These are phyloP conservation scores for Pythium grandisporangium DNA, from an alignment of 352 stramenopile genomes.

Conservation along the genomic window DNA sequence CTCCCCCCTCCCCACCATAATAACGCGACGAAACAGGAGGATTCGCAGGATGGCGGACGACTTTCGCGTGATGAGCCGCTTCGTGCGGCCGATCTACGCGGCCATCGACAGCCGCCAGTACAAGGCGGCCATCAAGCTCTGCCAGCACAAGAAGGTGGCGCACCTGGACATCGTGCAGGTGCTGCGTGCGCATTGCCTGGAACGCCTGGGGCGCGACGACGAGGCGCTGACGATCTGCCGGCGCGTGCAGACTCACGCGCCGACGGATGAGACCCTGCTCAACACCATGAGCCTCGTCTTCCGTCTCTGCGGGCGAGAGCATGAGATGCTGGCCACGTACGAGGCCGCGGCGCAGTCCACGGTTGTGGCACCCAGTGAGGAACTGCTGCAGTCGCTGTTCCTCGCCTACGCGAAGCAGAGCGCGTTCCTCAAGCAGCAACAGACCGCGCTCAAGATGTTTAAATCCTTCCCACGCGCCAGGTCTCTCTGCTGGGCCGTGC, in stretches of 20 bases:
- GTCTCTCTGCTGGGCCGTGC: conserved; percentile 74
- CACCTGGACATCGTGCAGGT: conserved; percentile 73
- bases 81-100: conserved; percentile 80
- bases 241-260: conserved; percentile 42
- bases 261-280: conserved; percentile 75
- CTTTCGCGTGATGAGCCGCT: conserved; percentile 52
- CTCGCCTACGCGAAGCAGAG: conserved; percentile 48
- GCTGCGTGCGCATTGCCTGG: conserved; percentile 79
- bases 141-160: conserved; percentile 69
- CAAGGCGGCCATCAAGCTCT: conserved; percentile 76
- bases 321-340: conserved; percentile 75
- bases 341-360: conserved; percentile 51
- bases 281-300: conserved; percentile 84
- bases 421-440: conserved; percentile 80
- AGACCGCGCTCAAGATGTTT: conserved; percentile 83
- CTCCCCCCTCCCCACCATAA: no score
- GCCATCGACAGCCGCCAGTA: conserved; percentile 77
- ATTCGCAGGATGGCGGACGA: conserved; percentile 66
- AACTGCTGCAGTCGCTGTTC: conserved; percentile 68
- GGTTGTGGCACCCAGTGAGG: conserved; percentile 38
- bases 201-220: conserved; percentile 55
- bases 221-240: conserved; percentile 72
- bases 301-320: conserved; percentile 49
- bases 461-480: conserved; percentile 64
- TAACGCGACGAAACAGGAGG: no score